Base-by-base conservation (phyloP, 1,284 basidiomycete genomes). In the Ustilago nuda region DNA sequence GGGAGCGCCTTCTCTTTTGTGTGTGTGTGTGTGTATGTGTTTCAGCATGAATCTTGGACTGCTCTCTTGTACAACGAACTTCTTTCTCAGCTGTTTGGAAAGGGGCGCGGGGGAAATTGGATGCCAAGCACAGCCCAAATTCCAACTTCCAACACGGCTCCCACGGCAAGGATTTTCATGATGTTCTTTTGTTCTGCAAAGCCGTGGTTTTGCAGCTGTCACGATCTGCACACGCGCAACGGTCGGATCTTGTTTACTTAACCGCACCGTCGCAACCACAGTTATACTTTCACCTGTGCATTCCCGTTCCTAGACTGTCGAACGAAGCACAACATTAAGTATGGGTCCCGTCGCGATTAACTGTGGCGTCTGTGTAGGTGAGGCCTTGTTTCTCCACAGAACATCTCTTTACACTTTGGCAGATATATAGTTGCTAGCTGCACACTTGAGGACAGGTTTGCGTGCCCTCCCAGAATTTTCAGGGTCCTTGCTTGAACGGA, bases 1-100 rank as follows among this genome's bases (percentile, higher is more conserved):
- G 15, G 39, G 6, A 15, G 39, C 39, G 3, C 27, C 27, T 50
- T 50, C 46, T 30, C 27, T 50, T 50, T 50, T 27, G 8, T 27
- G 12, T 27, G 13, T 39, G 39, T 23, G 15, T 56, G 39, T 11
- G 6, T 15, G 13, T 45, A 8, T 50, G 6, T 51, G 36, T 59
- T 59, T 39, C 35, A 59, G 56, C 56, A 59, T 59, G 56, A 59
- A 59, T 51, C 51, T 50, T 12, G 27, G 0, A 4, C 6, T 51
- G n/a, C 56, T 51, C 56, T 46, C 56, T 51, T 59, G 15, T 15
- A 58, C 33, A 15, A 27, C 45, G 15, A 58, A 27, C 32, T 48
- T 33, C 35, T 55, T n/a, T 55, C 36, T n/a, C 41, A 23, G 55
- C 30, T 17, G 43, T 41, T 13, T 15, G 39, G 39, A 15, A 19